Base-by-base conservation (phyloP, 78 protist species). In the Dictyostelium capitatum region DNA sequence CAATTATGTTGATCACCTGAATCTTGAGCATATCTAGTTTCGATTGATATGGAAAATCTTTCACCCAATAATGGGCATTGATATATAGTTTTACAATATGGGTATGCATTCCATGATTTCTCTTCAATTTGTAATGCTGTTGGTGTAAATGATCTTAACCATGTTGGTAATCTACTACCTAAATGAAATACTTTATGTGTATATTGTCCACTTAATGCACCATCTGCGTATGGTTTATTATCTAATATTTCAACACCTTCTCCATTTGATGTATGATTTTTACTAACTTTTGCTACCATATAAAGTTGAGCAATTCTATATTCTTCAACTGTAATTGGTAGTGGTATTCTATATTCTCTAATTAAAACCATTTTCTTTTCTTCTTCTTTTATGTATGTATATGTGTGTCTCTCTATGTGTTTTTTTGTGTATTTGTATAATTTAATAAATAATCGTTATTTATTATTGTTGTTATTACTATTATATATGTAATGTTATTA, bases 21-120 rank as follows among this genome's bases (percentile, higher is more conserved):
- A 77, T 93, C 96, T 75, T 14, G 90, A 15, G 75, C 43, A 82
- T 93, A 93, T 80, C 82, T 80, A 51, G 96, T 93, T 57, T 83
- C 92, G 37, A 82, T 80, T 30, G 96, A 82, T 6, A 93, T 64
- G 43, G 92, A 84, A 54, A 93, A 93, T 74, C 89, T 84, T 2
- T 93, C 96, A 37, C 96, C 96, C 4, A 93, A 57, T 20, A 93
- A 77, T 30, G 96, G 96, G 56, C 96, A 85, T 41, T 65, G 41
- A 72, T 75, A 93, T 54, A 50, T 69, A 25, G 98, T 97, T 81
- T 87, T 82, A 89, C 97, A 96, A 92, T 93, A 83, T 19, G 98
- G 98, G 62, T 89, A 97, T 10, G 97, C 96, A 64, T 97, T 98
- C 99, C 99, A 98, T 1, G 98, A 96, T 62, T 97, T 91, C 53